A percentile compares a stretch with the other conserved stretches of the same genome.
Conservation (phyloP, 2,329 filamentous ascomycete species). For the Plectosphaerella sp. region DNA sequence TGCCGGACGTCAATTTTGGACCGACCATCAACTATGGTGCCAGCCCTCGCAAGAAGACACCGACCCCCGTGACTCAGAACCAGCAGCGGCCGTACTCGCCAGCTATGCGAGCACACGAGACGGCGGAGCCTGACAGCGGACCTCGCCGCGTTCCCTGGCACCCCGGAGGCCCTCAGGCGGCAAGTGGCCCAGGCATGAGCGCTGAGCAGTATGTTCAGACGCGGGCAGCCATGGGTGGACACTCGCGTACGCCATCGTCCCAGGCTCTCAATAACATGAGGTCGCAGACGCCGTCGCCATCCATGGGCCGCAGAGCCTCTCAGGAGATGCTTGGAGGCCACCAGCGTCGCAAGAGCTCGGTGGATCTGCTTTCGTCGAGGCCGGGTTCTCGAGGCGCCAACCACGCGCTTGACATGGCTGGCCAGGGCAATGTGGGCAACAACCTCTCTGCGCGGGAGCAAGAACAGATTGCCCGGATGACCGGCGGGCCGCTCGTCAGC, state of each 20-base stretch:
- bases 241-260: constrained; percentile 56
- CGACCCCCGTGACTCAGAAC: constrained; percentile 15
- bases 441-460: constrained; percentile 83
- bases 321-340: constrained; percentile 33
- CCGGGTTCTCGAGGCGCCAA: constrained; percentile 58
- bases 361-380: constrained; percentile 38
- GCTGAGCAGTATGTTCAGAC: constrained; percentile 83
- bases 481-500: constrained; percentile 70
- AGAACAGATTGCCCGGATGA: constrained; percentile 80
- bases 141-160: constrained; percentile 74
- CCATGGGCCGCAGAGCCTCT: constrained; percentile 34
- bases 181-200: constrained; percentile 53
- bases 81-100: constrained; percentile 27
- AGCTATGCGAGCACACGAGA: constrained; percentile 29
- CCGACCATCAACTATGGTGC: constrained; percentile 67
- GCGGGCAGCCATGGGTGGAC: constrained; percentile 56
- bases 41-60: constrained; percentile 23
- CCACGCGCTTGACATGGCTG: constrained; percentile 44
- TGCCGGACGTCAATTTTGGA: constrained; percentile 81
- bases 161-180: constrained; percentile 55
- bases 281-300: constrained; percentile 36
- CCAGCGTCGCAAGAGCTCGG: constrained; percentile 40
- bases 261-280: constrained; percentile 28
- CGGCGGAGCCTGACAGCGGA: constrained; percentile 47
- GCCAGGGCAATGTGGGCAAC: constrained; percentile 32